Percentiles rank a stretch among this genome's conserved stretches.
Conservation (phyloP, 1,284 basidiomycete species). For the Schizophyllum amplum region DNA sequence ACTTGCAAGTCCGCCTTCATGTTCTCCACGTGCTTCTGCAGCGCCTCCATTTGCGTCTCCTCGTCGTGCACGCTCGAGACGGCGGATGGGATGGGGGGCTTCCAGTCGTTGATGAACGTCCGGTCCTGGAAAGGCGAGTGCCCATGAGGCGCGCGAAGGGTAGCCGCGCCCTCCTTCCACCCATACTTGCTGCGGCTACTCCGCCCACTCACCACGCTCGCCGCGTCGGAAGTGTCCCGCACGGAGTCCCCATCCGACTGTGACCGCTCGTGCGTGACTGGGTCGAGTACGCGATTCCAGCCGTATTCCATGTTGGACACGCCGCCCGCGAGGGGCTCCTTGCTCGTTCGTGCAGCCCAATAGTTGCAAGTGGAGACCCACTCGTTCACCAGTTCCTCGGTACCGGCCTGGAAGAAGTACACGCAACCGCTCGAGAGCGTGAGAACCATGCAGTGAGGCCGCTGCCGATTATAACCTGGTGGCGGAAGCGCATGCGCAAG, state of each 20-base stretch:
- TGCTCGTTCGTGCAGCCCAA: conserved; percentile 91
- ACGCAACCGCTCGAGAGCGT: conserved; percentile 84
- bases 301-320: conserved; percentile 99
- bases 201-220: conserved; percentile 64
- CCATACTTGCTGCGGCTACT: conserved; percentile 62
- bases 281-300: conserved; percentile 78
- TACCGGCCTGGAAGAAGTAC: conserved; percentile 96
- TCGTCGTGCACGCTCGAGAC: conserved; percentile 85
- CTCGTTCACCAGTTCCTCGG: conserved; percentile 93
- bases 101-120: conserved; percentile 91
- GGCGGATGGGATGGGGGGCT: conserved; percentile 76
- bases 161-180: conserved; percentile 55
- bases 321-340: conserved; percentile 89
- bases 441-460: conserved; percentile 94
- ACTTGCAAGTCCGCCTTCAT: conserved; percentile 74
- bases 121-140: conserved; percentile 62
- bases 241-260: conserved; percentile 46
- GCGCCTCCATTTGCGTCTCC: conserved; percentile 82
- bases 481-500: conserved; percentile 82
- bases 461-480: conserved; percentile 84
- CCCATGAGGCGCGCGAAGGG: conserved; percentile 39
- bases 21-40: conserved; percentile 70
- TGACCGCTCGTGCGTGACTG: conserved; percentile 40
- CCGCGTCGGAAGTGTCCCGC: conserved; percentile 45
- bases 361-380: conserved; percentile 99